phyloP scores from a whole-genome alignment of 208 protist species.

The Crithidia thermophila region DNA sequence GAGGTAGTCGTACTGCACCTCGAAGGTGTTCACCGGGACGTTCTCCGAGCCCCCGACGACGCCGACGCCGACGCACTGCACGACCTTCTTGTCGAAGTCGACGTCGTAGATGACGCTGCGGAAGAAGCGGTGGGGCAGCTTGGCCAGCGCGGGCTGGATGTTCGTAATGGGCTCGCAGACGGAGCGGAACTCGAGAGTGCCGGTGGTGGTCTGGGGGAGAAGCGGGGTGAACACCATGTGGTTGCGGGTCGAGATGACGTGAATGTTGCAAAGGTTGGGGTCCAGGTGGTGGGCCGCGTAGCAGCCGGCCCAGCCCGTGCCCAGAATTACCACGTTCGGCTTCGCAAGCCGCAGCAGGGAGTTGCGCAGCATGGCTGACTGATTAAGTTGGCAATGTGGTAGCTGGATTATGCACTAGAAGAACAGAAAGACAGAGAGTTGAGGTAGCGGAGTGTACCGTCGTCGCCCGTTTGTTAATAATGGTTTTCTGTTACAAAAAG shows the following conservation, averaged over 20 bases:
- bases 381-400: too few relatives aligned
- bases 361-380: constrained; percentile 39
- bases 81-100: constrained; percentile 71
- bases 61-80: constrained; percentile 81
- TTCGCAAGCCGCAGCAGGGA: constrained; percentile 45
- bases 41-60: constrained; percentile 62
- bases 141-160: constrained; percentile 84
- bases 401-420: constrained; percentile 6
- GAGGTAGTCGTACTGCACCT: constrained; percentile 92
- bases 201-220: constrained; percentile 90
- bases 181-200: constrained; percentile 92
- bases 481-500: too few relatives aligned
- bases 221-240: constrained; percentile 97
- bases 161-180: constrained; percentile 89
- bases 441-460: too few relatives aligned
- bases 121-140: constrained; percentile 78
- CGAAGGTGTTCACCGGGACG: constrained; percentile 76
- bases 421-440: background rate
- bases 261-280: constrained; percentile 80
- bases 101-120: constrained; percentile 79
- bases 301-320: constrained; percentile 91
- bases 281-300: constrained; percentile 81
- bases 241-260: constrained; percentile 89
- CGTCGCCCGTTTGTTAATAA: too few relatives aligned
- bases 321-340: constrained; percentile 89